Evolutionary conservation across 345 rosid genomes (phyloP).

Genomic region (sweet orange (Citrus sinensis)): DNA sequence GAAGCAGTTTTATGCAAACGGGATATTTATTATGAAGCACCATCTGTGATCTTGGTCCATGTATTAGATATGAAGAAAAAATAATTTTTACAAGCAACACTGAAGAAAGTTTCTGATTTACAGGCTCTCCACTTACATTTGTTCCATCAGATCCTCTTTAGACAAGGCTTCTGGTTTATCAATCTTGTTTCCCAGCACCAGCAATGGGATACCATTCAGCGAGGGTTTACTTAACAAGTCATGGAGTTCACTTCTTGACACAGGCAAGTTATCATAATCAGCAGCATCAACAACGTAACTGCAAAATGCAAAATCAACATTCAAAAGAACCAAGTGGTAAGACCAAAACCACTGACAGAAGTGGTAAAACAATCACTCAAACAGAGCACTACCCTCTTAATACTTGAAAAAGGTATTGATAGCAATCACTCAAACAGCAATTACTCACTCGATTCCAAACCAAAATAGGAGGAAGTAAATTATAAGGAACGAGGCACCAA

Average conservation of each 20-base stretch:
- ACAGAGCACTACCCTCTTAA: background rate
- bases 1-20: background rate
- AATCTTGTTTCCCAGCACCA: constrained; percentile 73
- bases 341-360: constrained; percentile 1
- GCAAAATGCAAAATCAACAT: constrained; percentile 12
- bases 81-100: background rate
- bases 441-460: background rate
- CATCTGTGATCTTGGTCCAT: background rate
- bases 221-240: constrained; percentile 67
- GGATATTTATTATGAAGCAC: background rate
- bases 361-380: constrained; percentile 15
- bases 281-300: constrained; percentile 77
- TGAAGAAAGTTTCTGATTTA: background rate
- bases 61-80: background rate
- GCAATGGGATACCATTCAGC: constrained; percentile 56
- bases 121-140: constrained; percentile 40
- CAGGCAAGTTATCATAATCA: constrained; percentile 55
- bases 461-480: background rate
- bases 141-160: constrained; percentile 46
- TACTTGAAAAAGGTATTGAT: background rate
- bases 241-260: constrained; percentile 67
- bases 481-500: background rate
- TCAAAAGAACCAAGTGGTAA: background rate
- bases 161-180: constrained; percentile 66
- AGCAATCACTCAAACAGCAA: background rate